Evolutionary conservation across 2,329 filamentous ascomycete species (phyloP).

Genomic region (Acrocalymma vagum): DNA sequence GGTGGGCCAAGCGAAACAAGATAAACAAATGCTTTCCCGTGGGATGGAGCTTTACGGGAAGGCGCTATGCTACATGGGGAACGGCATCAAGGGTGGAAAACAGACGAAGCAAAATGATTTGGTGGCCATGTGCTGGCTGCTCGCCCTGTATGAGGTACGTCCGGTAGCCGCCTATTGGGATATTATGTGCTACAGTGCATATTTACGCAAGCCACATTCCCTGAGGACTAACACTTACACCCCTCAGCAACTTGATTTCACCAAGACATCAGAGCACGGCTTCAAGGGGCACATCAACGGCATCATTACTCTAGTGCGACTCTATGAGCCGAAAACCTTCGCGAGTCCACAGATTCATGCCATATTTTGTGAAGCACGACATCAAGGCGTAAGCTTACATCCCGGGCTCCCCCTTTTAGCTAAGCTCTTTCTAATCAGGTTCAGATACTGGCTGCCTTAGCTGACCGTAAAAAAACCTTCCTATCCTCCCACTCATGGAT

Average conservation of each 20-base stretch:
- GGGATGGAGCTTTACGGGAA: conserved; percentile 22
- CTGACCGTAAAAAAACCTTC: conserved; percentile 11
- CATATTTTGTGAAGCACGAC: conserved; percentile 16
- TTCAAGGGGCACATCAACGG: conserved; percentile 15
- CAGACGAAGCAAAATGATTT: conserved; percentile 3
- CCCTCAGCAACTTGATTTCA: too few relatives aligned
- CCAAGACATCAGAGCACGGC: background rate
- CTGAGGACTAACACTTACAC: too few relatives aligned
- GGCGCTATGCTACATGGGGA: conserved; percentile 6
- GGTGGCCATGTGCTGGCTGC: conserved; percentile 13
- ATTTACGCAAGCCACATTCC: too few relatives aligned
- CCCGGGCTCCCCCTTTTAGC: background rate
- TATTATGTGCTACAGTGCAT: background rate
- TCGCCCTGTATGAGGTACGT: conserved; percentile 24
- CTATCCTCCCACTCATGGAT: conserved; percentile 16
- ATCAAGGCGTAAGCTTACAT: conserved; percentile 10
- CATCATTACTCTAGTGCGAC: conserved; percentile 9
- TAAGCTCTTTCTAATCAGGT: background rate
- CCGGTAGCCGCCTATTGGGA: background rate
- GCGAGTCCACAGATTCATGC: conserved; percentile 5
- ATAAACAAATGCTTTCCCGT: conserved; percentile 8
- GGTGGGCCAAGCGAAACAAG: conserved; percentile 10
- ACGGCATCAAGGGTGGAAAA: conserved; percentile 1
- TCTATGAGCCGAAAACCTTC: conserved; percentile 10
- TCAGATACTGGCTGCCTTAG: conserved; percentile 12